These are phyloP conservation scores for Pseudogymnoascus sp. DNA, from an alignment of 2,329 filamentous ascomycete genomes.

Conservation along the genomic window DNA sequence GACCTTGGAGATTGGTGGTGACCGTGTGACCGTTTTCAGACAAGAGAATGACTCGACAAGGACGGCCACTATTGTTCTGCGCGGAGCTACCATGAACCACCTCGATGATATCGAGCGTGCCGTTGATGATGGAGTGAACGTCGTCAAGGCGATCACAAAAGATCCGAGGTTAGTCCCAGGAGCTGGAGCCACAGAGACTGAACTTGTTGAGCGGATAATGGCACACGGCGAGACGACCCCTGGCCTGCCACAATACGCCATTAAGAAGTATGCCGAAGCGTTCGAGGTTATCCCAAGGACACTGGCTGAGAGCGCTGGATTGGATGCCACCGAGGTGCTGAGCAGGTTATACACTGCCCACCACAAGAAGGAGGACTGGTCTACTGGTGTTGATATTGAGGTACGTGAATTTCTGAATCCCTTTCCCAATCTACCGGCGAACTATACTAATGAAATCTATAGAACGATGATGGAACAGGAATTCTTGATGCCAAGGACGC, in stretches of 20 bases:
- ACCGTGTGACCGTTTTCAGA: constrained; percentile 96
- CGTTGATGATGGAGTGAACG: constrained; percentile 96
- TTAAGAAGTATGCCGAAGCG: constrained; percentile 94
- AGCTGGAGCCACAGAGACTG: constrained; percentile 88
- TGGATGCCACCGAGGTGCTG: constrained; percentile 95
- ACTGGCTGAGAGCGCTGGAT: constrained; percentile 86
- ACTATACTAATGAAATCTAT: constrained; percentile 15
- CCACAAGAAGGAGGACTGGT: constrained; percentile 80
- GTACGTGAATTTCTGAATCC: constrained; percentile 33
- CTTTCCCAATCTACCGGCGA: background rate
- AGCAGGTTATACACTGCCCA: constrained; percentile 90
- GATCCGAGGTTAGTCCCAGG: constrained; percentile 88
- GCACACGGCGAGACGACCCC: constrained; percentile 87
- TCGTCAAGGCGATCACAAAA: constrained; percentile 95
- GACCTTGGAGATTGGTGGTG: constrained; percentile 94
- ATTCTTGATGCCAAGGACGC: constrained; percentile 79
- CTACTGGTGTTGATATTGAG: constrained; percentile 90
- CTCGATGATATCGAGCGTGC: constrained; percentile 95
- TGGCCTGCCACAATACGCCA: constrained; percentile 89
- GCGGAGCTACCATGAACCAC: constrained; percentile 96
- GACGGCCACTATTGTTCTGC: constrained; percentile 88
- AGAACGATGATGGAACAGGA: constrained; percentile 73
- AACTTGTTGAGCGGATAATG: constrained; percentile 87
- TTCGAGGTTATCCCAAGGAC: constrained; percentile 96
- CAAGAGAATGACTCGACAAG: constrained; percentile 90